Conservation (phyloP, 2,329 filamentous ascomycete species). For the Paracorniculantispora psalliotae region DNA sequence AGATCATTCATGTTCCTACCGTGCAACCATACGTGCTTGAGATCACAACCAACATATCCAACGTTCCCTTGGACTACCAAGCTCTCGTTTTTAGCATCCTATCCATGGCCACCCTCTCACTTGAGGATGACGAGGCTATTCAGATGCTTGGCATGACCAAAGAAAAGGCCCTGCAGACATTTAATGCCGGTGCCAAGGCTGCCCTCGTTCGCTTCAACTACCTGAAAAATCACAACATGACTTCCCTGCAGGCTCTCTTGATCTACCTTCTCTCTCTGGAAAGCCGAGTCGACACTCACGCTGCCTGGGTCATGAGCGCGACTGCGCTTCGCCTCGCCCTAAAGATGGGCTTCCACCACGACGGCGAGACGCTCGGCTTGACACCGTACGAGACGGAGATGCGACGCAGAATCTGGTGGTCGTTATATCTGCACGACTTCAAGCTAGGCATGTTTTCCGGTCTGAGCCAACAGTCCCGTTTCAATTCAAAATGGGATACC, state of each 20-base stretch:
- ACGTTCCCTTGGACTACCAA: conserved; percentile 53
- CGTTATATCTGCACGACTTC: conserved; percentile 54
- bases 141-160: conserved; percentile 46
- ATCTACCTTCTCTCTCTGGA: conserved; percentile 55
- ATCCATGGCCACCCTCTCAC: conserved; percentile 51
- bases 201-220: conserved; percentile 52
- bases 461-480: conserved; percentile 40
- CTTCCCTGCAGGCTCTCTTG: conserved; percentile 54
- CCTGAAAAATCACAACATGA: conserved; percentile 52
- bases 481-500: conserved; percentile 52
- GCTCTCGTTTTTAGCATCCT: conserved; percentile 64
- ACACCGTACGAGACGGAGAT: conserved; percentile 63
- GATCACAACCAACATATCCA: conserved; percentile 51
- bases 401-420: conserved; percentile 64
- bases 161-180: conserved; percentile 46
- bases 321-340: conserved; percentile 59
- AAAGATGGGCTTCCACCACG: conserved; percentile 62
- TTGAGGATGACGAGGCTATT: conserved; percentile 51
- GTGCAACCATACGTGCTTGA: conserved; percentile 62
- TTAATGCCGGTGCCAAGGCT: conserved; percentile 46
- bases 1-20: conserved; percentile 66
- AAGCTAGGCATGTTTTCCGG: conserved; percentile 55
- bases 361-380: conserved; percentile 52
- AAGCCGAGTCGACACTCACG: conserved; percentile 54
- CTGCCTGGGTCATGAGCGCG: conserved; percentile 57